Conservation (phyloP, 2,329 filamentous ascomycete genomes). For the Seiridium cupressi region DNA sequence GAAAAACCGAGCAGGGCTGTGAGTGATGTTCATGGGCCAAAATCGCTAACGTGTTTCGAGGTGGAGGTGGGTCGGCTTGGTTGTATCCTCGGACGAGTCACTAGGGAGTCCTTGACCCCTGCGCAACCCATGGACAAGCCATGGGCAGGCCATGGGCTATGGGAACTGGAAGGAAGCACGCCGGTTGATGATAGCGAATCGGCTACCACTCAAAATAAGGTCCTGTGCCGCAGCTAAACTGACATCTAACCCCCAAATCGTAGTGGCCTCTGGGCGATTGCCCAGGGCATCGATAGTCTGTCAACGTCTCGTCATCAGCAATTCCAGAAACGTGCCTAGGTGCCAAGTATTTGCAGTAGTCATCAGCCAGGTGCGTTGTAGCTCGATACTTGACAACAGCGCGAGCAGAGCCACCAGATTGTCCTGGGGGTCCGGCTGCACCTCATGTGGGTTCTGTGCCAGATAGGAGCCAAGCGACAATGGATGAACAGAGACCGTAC, state of each 20-base stretch:
- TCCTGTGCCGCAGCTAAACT: slow-evolving; percentile 9
- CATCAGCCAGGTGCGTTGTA: too few species aligned
- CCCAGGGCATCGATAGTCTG: not conserved
- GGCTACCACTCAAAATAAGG: slow-evolving; percentile 12
- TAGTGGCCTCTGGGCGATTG: not conserved
- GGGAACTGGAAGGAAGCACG: not conserved
- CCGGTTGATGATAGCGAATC: slow-evolving; percentile 10
- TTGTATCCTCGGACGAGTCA: slow-evolving; percentile 22
- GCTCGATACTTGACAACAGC: not conserved
- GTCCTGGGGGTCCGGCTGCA: not conserved
- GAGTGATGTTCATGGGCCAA: slow-evolving; percentile 28
- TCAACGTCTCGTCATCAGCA: not conserved
- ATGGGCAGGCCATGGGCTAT: not conserved
- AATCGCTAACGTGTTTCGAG: slow-evolving; percentile 31
- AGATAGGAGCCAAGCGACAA: not conserved
- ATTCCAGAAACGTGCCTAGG: not conserved
- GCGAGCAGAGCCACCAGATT: not conserved
- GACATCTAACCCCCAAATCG: slow-evolving; percentile 7
- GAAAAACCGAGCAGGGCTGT: slow-evolving; percentile 36
- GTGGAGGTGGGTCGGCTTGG: slow-evolving; percentile 23
- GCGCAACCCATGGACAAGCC: not conserved
- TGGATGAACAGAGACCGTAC: not conserved
- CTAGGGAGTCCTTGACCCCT: slow-evolving; percentile 24
- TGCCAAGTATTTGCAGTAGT: not conserved
- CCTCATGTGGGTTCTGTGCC: not conserved